Evolutionary conservation across 2,329 filamentous ascomycete genomes (phyloP).

Genomic region (Epichloe brachyelytri): DNA sequence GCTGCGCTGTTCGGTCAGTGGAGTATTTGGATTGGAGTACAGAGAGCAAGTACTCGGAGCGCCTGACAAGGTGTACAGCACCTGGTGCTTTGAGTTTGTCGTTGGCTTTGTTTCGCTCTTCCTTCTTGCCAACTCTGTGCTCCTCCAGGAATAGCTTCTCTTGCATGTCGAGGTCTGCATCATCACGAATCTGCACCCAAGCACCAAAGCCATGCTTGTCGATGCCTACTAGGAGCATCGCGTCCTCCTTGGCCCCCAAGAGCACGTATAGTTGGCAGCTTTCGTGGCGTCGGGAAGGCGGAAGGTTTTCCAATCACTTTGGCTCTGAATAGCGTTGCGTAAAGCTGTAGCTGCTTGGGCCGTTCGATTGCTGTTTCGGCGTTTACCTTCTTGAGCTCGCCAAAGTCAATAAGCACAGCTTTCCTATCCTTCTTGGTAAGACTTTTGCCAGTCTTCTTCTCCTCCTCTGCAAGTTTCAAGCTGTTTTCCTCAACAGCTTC

Average conservation of each 20-base stretch:
- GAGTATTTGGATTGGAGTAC: slow-evolving; percentile 79
- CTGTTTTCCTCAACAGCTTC: slow-evolving; percentile 53
- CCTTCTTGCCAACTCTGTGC: slow-evolving; percentile 95
- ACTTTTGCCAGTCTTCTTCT: slow-evolving; percentile 68
- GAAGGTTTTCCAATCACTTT: slow-evolving; percentile 64
- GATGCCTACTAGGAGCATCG: slow-evolving; percentile 92
- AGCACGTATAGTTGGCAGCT: slow-evolving; percentile 76
- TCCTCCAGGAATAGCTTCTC: slow-evolving; percentile 97
- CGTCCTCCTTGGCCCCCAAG: slow-evolving; percentile 89
- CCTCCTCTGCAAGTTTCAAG: slow-evolving; percentile 62
- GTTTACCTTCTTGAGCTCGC: slow-evolving; percentile 87
- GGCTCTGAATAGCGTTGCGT: slow-evolving; percentile 55
- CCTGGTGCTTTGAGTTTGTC: slow-evolving; percentile 82
- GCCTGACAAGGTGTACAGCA: slow-evolving; percentile 91
- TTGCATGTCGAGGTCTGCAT: slow-evolving; percentile 67
- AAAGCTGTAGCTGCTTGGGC: slow-evolving; percentile 80
- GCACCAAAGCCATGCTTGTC: slow-evolving; percentile 89
- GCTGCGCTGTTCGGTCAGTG: slow-evolving; percentile 61
- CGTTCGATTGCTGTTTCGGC: slow-evolving; percentile 90
- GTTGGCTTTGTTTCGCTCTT: slow-evolving; percentile 68
- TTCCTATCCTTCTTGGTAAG: slow-evolving; percentile 97
- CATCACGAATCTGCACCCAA: slow-evolving; percentile 89
- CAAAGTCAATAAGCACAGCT: slow-evolving; percentile 88
- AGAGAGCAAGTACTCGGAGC: slow-evolving; percentile 90
- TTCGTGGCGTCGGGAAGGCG: slow-evolving; percentile 86